These are phyloP conservation scores for Linanthus parryae DNA, from an alignment of 148 eudicot species.

Conservation along the genomic window DNA sequence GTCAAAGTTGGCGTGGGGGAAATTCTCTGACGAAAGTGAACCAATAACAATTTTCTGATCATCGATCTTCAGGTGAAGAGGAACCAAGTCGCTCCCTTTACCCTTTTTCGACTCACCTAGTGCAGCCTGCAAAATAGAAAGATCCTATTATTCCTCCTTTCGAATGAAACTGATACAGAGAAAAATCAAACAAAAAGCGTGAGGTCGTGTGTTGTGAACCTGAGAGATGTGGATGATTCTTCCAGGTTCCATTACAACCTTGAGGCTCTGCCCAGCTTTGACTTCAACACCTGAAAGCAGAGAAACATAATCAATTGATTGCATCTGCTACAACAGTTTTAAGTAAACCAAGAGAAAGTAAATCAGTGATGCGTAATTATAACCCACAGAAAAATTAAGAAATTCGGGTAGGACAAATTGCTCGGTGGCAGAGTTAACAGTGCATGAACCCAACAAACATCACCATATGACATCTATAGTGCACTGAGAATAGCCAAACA, in stretches of 20 bases:
- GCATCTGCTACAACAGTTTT: too few relatives aligned
- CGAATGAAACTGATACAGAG: neutral
- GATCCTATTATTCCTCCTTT: neutral
- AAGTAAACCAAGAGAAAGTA: neutral
- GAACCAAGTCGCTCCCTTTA: constrained; percentile 32
- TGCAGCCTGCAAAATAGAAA: constrained; percentile 36
- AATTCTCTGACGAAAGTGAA: constrained; percentile 35
- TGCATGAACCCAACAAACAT: too few relatives aligned
- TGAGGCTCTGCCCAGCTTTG: constrained; percentile 42
- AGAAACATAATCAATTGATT: too few relatives aligned
- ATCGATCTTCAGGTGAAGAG: constrained; percentile 29
- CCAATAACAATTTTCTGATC: constrained; percentile 51
- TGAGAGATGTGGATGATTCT: constrained; percentile 59
- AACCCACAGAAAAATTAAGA: neutral
- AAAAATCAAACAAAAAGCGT: neutral
- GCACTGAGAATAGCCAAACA: too few relatives aligned
- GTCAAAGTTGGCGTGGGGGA: constrained; percentile 64
- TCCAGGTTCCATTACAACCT: constrained; percentile 28
- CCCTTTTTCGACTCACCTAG: constrained; percentile 68
- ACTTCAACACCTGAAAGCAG: constrained; percentile 58
- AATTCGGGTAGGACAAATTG: neutral
- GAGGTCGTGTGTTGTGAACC: constrained; percentile 10
- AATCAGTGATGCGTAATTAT: neutral
- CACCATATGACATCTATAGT: too few relatives aligned
- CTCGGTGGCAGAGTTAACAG: neutral